Evolutionary conservation across 768 basidiomycete species (phyloP).

Genomic region (Lyophyllum semitale): DNA sequence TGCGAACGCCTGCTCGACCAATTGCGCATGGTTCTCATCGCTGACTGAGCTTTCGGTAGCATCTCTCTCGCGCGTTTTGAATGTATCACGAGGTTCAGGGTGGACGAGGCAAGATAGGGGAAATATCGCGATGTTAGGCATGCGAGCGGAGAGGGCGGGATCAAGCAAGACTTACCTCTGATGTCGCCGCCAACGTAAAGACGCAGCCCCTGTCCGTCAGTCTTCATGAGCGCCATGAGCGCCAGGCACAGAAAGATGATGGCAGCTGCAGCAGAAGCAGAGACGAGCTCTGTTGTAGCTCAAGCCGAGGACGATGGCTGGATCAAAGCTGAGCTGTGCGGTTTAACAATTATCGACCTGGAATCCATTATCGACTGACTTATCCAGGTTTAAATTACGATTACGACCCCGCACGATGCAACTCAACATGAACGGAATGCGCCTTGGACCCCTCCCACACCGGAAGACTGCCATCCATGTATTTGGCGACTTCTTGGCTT

Average conservation of each 20-base stretch:
- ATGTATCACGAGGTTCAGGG: too few species aligned
- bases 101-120: too few species aligned
- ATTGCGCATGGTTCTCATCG: too few species aligned
- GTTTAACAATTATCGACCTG: slow-evolving; percentile 13
- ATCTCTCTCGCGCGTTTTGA: too few species aligned
- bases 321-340: slow-evolving; percentile 76
- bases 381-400: slow-evolving; percentile 73
- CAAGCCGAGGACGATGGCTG: slow-evolving; percentile 78
- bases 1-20: too few species aligned
- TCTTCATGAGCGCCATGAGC: too few species aligned
- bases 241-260: slow-evolving; percentile 64
- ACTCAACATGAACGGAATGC: slow-evolving; percentile 84
- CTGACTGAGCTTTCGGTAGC: too few species aligned
- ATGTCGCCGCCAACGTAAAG: too few species aligned
- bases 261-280: slow-evolving; percentile 79
- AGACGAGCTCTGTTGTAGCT: slow-evolving; percentile 54
- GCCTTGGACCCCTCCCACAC: slow-evolving; percentile 66
- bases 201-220: too few species aligned
- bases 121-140: too few species aligned
- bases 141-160: too few species aligned
- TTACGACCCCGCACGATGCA: slow-evolving; percentile 78
- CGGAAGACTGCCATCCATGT: slow-evolving; percentile 70
- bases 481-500: slow-evolving; percentile 78
- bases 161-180: too few species aligned
- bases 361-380: background rate